Base-by-base conservation (phyloP, 805 yeast genomes). In the Metschnikowia noctiluminum region DNA sequence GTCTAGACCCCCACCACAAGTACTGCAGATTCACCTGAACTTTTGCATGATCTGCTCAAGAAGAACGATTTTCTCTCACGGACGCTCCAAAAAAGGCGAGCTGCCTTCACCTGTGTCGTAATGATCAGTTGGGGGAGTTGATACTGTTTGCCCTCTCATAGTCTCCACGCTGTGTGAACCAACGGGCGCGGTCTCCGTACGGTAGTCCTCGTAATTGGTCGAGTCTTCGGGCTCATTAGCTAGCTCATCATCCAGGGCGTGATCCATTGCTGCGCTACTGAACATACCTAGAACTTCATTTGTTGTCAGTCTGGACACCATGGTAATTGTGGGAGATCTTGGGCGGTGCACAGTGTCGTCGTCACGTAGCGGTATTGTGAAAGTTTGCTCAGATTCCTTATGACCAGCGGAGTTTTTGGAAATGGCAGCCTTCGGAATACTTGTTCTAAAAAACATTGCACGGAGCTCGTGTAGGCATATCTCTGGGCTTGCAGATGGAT, bases 201-300 rank as follows among this genome's bases (percentile, higher is more conserved):
- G 77, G 56, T 76, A 77, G 7, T 74, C 77, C 40, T 71, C 76
- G 48, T 61, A 72, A 40, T 70, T 71, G 6, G 74, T 66, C 6
- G 65, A 55, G 36, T 63, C 64, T 27, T 48, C 54, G 16, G 48
- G 32, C 11, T 59, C 64, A 10, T 58, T 61, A 7, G 54, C 60
- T 15, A 58, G 48, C 37, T 64, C 72, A 36, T 63, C 67, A 35
- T 68, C 71, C 28, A 66, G 61, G 26, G 58, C 57, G n/a, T 62
- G 47, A 28, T 62, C 48, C 10, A 59, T 54, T 3, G 74, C 65
- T 0, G 80, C 80, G 42, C 77, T 80, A 59, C 85, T 87, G 62
- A 89, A 87, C 89, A 89, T 87, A 13, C 80, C 77, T 52, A 78
- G 71, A 0, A 89, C 84, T 56, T 89, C 96, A 46, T 81, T 79